Conservation (phyloP, 208 protist genomes). For the Acanthamoeba quina region DNA sequence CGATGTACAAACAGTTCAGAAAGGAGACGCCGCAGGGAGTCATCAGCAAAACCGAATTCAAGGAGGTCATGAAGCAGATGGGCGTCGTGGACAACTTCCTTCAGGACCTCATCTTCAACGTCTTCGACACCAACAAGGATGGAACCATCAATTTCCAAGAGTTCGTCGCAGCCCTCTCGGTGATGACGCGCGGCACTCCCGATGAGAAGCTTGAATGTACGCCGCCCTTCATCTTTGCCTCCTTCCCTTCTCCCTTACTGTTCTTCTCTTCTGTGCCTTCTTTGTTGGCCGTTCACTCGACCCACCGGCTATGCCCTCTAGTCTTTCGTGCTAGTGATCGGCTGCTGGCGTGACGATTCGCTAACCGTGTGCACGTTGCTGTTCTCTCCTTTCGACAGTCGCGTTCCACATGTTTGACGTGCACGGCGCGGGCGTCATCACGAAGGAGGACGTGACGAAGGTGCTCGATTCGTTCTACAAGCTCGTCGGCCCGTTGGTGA, state of each 20-base stretch:
- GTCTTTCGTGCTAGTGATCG: background rate
- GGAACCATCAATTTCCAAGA: constrained; percentile 85
- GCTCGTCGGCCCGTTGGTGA: constrained; percentile 85
- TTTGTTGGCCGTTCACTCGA: too few relatives aligned
- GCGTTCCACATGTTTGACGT: constrained; percentile 95
- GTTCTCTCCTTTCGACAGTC: constrained; percentile 75
- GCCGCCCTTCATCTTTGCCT: background rate
- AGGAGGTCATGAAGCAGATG: constrained; percentile 81
- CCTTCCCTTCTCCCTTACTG: background rate
- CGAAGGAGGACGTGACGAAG: constrained; percentile 90
- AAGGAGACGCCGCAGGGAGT: constrained; percentile 82
- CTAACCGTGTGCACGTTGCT: background rate
- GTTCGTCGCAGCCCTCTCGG: constrained; percentile 81
- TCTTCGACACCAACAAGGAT: constrained; percentile 86
- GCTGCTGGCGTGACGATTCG: background rate
- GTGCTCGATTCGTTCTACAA: constrained; percentile 95
- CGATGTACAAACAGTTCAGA: constrained; percentile 84
- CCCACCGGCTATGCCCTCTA: background rate
- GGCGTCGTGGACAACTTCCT: constrained; percentile 74
- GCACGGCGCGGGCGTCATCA: constrained; percentile 94
- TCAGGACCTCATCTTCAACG: constrained; percentile 81
- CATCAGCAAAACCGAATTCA: constrained; percentile 81
- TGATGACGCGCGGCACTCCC: constrained; percentile 84
- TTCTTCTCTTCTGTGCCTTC: background rate
- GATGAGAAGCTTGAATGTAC: constrained; percentile 87